Evolutionary conservation across 805 yeast species (phyloP).

Genomic region (Tetrapisispora phaffii): DNA sequence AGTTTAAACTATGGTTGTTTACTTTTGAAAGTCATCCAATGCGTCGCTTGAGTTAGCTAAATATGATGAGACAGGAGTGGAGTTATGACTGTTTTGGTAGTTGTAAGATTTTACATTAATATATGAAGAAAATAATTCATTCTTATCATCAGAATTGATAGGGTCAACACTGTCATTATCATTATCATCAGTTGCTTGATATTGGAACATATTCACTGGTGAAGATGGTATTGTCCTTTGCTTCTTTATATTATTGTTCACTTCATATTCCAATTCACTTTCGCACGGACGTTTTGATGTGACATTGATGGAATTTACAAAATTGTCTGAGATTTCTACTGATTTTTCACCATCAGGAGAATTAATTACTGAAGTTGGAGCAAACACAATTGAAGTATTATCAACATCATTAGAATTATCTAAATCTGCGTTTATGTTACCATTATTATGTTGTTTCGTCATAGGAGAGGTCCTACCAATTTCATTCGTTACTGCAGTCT

Average conservation of each 20-base stretch:
- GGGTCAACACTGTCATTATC: conserved; percentile 1
- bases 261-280: neutral
- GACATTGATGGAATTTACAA: neutral
- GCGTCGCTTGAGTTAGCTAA: neutral
- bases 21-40: neutral
- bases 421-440: neutral
- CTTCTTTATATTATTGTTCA: conserved; percentile 12
- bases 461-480: conserved; percentile 27
- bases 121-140: conserved; percentile 21
- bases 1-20: neutral
- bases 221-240: conserved; percentile 27
- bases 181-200: conserved; percentile 7
- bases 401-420: conserved; percentile 13
- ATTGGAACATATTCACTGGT: conserved; percentile 25
- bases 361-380: conserved; percentile 13
- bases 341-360: conserved; percentile 5
- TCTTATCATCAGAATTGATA: conserved; percentile 8
- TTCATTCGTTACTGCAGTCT: neutral
- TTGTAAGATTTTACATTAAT: conserved; percentile 5
- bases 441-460: conserved; percentile 8
- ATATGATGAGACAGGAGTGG: conserved; percentile 2
- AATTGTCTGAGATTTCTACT: neutral
- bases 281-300: neutral
- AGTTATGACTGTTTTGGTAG: neutral
- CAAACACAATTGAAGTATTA: conserved; percentile 11